phyloP scores from a whole-genome alignment of 2,329 filamentous ascomycete species.

The Orbilia ellipsospora region DNA sequence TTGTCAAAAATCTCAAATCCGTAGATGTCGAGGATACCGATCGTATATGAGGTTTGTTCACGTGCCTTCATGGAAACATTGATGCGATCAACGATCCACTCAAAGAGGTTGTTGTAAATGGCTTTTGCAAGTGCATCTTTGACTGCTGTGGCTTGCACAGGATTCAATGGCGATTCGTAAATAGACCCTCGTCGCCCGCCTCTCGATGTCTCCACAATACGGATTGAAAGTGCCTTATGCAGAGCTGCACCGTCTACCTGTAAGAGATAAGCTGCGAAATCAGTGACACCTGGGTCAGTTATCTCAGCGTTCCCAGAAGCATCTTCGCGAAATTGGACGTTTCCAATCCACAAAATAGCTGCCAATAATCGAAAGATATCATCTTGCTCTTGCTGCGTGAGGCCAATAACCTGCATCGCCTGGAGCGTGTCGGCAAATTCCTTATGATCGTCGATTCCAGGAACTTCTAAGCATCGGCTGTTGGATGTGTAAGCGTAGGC shows the following conservation, averaged over 20 bases:
- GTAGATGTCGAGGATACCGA: constrained; percentile 98
- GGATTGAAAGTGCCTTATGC: constrained; percentile 93
- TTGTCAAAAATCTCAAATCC: constrained; percentile 99
- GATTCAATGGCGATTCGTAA: constrained; percentile 82
- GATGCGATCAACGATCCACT: constrained; percentile 97
- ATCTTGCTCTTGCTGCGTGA: constrained; percentile 89
- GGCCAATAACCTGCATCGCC: constrained; percentile 93
- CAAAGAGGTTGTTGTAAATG: constrained; percentile 97
- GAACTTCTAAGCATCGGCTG: constrained; percentile 94
- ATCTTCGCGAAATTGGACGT: constrained; percentile 89
- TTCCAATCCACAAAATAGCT: constrained; percentile 91
- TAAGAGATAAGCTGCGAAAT: constrained; percentile 88
- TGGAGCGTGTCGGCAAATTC: constrained; percentile 91
- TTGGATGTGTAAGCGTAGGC: constrained; percentile 93
- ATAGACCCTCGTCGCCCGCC: constrained; percentile 74
- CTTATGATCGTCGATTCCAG: constrained; percentile 88
- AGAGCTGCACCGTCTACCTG: constrained; percentile 85
- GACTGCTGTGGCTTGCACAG: constrained; percentile 92
- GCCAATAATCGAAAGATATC: constrained; percentile 96
- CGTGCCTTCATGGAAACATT: constrained; percentile 91
- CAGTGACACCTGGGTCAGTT: constrained; percentile 85
- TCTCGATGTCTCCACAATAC: constrained; percentile 79
- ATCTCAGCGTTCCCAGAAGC: constrained; percentile 89
- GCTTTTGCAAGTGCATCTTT: constrained; percentile 98
- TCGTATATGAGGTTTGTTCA: constrained; percentile 84